Evolutionary conservation across 2,329 filamentous ascomycete genomes (phyloP).

Genomic region (Botrytis galanthina): DNA sequence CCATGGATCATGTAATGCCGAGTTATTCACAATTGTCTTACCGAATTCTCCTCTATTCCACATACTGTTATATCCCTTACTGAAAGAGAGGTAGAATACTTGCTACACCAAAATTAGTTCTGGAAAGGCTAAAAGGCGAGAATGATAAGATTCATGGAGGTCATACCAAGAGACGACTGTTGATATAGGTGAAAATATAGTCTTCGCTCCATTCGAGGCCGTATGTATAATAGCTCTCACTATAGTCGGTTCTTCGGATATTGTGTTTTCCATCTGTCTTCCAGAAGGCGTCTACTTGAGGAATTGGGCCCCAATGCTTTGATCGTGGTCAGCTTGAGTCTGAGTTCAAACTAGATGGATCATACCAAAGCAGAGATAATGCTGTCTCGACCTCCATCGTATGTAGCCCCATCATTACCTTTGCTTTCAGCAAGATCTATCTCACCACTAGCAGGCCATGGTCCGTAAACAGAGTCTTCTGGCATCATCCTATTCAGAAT

Average conservation of each 20-base stretch:
- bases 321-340: not conserved
- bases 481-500: slow-evolving; percentile 49
- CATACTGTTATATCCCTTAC: slow-evolving; percentile 21
- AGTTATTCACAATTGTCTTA: slow-evolving; percentile 43
- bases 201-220: slow-evolving; percentile 53
- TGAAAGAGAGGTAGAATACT: slow-evolving; percentile 40
- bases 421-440: slow-evolving; percentile 53
- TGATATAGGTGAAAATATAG: slow-evolving; percentile 54
- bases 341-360: not conserved
- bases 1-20: slow-evolving; percentile 47
- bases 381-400: slow-evolving; percentile 44
- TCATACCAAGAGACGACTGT: slow-evolving; percentile 42
- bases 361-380: slow-evolving; percentile 47
- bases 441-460: slow-evolving; percentile 52
- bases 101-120: slow-evolving; percentile 39
- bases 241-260: slow-evolving; percentile 42
- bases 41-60: slow-evolving; percentile 46
- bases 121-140: not conserved
- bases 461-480: slow-evolving; percentile 46
- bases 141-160: not conserved
- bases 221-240: slow-evolving; percentile 49
- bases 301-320: slow-evolving; percentile 46
- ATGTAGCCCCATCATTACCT: slow-evolving; percentile 46
- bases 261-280: slow-evolving; percentile 23
- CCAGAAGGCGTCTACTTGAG: slow-evolving; percentile 33